phyloP scores from a whole-genome alignment of 257 asterid genomes.

The Solanum pimpinellifolium region DNA sequence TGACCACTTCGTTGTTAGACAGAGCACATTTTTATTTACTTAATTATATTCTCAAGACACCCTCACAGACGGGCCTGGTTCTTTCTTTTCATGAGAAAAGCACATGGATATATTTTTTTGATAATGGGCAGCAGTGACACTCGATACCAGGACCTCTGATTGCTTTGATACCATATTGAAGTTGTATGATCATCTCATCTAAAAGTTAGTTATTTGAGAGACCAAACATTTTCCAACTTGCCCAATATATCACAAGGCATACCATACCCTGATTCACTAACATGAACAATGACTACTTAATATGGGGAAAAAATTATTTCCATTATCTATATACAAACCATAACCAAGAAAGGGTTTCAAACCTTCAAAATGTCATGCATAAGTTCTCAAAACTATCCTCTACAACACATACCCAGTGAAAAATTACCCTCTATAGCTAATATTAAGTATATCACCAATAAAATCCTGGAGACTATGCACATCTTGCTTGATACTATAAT shows the following conservation, averaged over 20 bases:
- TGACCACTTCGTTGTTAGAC: background rate
- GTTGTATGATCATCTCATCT: background rate
- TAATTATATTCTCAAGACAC: background rate
- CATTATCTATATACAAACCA: background rate
- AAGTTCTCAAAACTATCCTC: background rate
- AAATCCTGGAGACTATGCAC: background rate
- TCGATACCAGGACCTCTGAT: background rate
- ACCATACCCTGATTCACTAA: background rate
- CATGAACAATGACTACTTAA: background rate
- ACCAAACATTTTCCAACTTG: background rate
- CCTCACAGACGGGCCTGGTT: background rate
- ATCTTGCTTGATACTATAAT: background rate
- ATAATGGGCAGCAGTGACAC: background rate
- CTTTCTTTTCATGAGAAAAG: background rate
- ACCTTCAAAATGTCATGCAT: background rate
- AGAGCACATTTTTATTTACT: background rate
- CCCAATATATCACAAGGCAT: background rate
- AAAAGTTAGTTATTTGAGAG: background rate
- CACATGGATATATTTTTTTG: background rate
- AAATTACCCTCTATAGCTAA: background rate
- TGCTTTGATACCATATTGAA: background rate
- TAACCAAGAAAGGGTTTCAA: background rate
- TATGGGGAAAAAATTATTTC: background rate
- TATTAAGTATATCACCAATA: background rate
- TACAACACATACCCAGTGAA: background rate